A percentile compares a stretch with the other conserved stretches of the same genome.
phyloP scores from a whole-genome alignment of 1,284 basidiomycete species.

The Ceratobasidium theobromae region DNA sequence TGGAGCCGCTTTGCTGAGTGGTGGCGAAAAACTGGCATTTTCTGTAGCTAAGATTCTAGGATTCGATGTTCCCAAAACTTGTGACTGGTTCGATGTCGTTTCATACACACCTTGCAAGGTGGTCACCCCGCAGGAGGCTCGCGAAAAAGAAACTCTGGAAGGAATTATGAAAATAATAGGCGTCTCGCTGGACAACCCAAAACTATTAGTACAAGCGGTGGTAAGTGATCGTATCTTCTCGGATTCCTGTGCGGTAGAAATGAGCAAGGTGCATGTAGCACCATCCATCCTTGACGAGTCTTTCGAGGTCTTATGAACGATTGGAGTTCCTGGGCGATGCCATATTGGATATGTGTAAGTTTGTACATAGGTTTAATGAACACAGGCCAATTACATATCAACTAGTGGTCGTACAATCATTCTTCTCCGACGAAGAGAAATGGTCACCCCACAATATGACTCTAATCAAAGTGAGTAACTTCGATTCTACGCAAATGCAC shows the following conservation, averaged over 20 bases:
- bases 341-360: constrained; percentile 73
- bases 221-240: constrained; percentile 46
- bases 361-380: constrained; percentile 22
- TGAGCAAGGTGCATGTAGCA: constrained; percentile 49
- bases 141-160: constrained; percentile 44
- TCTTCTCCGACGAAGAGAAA: constrained; percentile 61
- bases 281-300: constrained; percentile 59
- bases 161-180: constrained; percentile 65
- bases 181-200: constrained; percentile 57
- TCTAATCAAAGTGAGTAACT: no score
- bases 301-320: constrained; percentile 63
- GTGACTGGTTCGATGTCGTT: constrained; percentile 69
- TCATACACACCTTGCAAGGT: constrained; percentile 50
- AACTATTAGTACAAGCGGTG: constrained; percentile 68
- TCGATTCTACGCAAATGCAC: no score
- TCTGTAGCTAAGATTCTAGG: constrained; percentile 59
- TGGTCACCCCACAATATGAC: constrained; percentile 72
- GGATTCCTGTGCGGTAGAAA: neutral
- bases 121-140: constrained; percentile 44
- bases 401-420: constrained; percentile 69
- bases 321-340: constrained; percentile 83
- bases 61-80: constrained; percentile 60
- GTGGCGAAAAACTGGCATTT: constrained; percentile 64
- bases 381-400: constrained; percentile 11
- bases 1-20: constrained; percentile 72